phyloP scores from a whole-genome alignment of 495 filamentous ascomycete species.

The Penicillium odoratum region DNA sequence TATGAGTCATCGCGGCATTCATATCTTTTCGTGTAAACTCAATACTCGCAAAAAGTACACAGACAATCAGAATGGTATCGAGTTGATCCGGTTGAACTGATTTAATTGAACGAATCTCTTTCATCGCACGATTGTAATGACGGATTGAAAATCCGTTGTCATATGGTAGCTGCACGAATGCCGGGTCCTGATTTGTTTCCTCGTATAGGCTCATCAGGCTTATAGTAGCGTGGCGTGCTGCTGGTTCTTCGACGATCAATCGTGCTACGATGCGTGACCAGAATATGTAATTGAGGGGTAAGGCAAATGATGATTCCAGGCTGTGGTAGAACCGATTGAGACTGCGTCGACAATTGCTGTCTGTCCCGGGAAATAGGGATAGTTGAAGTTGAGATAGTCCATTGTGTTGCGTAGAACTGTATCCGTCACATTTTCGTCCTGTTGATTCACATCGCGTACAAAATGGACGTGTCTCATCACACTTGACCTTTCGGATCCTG shows the following conservation, averaged over 20 bases:
- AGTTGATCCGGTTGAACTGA: not conserved
- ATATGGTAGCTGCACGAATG: not conserved
- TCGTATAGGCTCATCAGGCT: not conserved
- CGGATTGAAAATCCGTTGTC: constrained; percentile 4
- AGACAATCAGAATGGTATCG: constrained; percentile 6
- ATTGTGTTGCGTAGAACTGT: not conserved
- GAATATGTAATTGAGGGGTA: not conserved
- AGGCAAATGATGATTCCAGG: not conserved
- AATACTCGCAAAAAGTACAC: constrained; percentile 11
- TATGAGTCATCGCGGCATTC: constrained; percentile 2
- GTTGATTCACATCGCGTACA: not conserved
- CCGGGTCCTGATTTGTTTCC: not conserved
- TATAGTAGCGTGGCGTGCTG: not conserved
- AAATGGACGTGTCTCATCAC: not conserved
- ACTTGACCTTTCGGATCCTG: constrained; percentile 1
- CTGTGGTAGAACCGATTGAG: not conserved
- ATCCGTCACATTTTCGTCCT: constrained; percentile 1
- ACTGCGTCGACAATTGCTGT: not conserved
- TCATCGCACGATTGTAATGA: constrained; percentile 17
- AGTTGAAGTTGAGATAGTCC: not conserved
- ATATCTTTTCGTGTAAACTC: constrained; percentile 17
- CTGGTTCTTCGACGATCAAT: not conserved
- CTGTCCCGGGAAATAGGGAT: not conserved
- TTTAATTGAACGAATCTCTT: not conserved
- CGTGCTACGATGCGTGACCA: not conserved